A percentile compares a stretch with the other conserved stretches of the same genome.
phyloP scores from a whole-genome alignment of 2,329 filamentous ascomycete genomes.

The Didymella pomorum region DNA sequence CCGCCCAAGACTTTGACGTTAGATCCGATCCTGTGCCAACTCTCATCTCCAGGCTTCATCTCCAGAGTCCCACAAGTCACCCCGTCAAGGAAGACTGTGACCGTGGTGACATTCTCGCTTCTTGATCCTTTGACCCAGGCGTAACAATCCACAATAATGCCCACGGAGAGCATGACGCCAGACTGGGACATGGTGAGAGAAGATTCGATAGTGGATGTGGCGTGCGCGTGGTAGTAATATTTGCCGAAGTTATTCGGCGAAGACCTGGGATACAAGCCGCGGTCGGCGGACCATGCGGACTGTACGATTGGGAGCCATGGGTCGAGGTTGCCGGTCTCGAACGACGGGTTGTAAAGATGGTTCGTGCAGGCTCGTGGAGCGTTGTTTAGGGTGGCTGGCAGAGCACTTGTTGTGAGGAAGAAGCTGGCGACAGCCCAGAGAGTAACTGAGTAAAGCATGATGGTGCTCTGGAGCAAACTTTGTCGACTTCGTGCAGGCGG shows the following conservation, averaged over 20 bases:
- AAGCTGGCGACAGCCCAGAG: not conserved
- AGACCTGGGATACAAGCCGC: not conserved
- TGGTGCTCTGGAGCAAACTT: not conserved
- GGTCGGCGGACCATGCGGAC: constrained; percentile 5
- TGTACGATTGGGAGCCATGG: constrained; percentile 15
- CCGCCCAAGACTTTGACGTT: not conserved
- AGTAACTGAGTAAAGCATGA: not conserved
- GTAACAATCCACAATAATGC: constrained; percentile 2
- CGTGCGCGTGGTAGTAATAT: constrained; percentile 9
- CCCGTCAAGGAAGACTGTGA: constrained; percentile 11
- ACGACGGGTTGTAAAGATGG: constrained; percentile 11
- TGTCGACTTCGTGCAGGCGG: not conserved
- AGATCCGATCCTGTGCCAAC: constrained; percentile 4
- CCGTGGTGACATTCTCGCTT: constrained; percentile 1
- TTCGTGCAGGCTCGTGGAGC: constrained; percentile 2
- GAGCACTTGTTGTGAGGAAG: not conserved
- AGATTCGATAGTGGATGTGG: not conserved
- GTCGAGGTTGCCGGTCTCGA: constrained; percentile 3
- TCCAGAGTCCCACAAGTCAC: constrained; percentile 5
- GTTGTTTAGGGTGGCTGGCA: not conserved
- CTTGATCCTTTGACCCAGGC: constrained; percentile 8
- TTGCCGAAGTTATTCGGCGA: not conserved
- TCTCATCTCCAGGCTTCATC: not conserved
- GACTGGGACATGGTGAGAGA: constrained; percentile 11
- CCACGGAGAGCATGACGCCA: not conserved